Conservation (phyloP, 352 stramenopile genomes). For the Plasmopara halstedii region DNA sequence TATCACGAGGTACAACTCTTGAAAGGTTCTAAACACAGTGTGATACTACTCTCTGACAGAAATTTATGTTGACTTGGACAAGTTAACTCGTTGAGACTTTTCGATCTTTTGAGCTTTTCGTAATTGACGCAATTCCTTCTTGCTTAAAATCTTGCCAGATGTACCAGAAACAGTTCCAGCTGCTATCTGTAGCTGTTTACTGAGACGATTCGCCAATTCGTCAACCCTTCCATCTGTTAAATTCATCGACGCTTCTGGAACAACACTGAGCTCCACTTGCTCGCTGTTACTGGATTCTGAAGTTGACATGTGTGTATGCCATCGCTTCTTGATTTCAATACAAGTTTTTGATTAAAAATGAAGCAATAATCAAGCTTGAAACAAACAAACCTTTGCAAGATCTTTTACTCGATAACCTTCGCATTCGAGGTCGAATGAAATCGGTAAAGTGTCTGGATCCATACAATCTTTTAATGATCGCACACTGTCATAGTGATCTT, state of each 20-base stretch:
- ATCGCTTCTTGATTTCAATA: no score
- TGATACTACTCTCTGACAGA: no score
- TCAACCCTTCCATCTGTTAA: constrained; percentile 6
- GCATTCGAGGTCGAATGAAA: constrained; percentile 45
- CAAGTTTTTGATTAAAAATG: no score
- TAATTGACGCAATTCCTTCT: constrained; percentile 38
- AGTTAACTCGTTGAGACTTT: constrained; percentile 3
- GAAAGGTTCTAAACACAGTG: no score
- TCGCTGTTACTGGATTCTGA: constrained; percentile 3
- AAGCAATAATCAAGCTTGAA: not conserved
- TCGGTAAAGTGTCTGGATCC: constrained; percentile 22
- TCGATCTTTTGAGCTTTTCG: constrained; percentile 22
- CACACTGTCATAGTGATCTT: constrained; percentile 82
- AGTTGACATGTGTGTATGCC: constrained; percentile 27
- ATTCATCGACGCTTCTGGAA: constrained; percentile 5
- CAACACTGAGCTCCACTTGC: no score
- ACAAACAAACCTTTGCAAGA: constrained; percentile 44
- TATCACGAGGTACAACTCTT: no score
- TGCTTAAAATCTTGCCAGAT: constrained; percentile 33
- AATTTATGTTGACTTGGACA: no score
- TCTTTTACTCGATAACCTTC: constrained; percentile 53
- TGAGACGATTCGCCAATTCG: constrained; percentile 11
- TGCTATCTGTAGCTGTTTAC: constrained; percentile 17
- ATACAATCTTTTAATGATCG: constrained; percentile 39
- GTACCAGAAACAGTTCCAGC: constrained; percentile 5